Percentiles rank a stretch among this genome's conserved stretches.
phyloP scores from a whole-genome alignment of 495 filamentous ascomycete genomes.

The Talaromyces adpressus region DNA sequence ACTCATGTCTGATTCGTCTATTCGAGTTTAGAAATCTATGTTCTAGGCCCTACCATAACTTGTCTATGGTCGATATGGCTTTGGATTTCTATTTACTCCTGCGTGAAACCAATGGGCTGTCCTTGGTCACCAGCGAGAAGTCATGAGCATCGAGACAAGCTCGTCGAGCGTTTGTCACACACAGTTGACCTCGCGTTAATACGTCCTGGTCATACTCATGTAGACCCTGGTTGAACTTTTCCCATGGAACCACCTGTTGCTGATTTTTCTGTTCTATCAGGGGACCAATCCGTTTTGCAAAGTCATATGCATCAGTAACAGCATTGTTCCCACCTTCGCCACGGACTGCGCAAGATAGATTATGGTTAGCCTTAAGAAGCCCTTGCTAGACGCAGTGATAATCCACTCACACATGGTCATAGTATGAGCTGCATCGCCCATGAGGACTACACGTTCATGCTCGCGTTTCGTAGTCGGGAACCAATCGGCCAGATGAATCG shows the following conservation, averaged over 20 bases:
- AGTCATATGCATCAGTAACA: slow-evolving; percentile 41
- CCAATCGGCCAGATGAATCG: slow-evolving; percentile 52
- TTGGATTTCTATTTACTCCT: neutral
- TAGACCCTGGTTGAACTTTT: slow-evolving; percentile 24
- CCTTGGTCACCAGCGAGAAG: slow-evolving; percentile 31
- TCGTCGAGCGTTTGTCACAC: slow-evolving; percentile 48
- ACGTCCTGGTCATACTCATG: slow-evolving; percentile 44
- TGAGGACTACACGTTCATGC: slow-evolving; percentile 36
- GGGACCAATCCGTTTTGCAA: slow-evolving; percentile 19
- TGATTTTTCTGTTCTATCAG: neutral
- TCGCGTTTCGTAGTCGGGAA: slow-evolving; percentile 28
- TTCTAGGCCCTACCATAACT: neutral
- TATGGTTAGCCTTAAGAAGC: slow-evolving; percentile 10
- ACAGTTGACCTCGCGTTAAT: slow-evolving; percentile 39
- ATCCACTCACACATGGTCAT: slow-evolving; percentile 49
- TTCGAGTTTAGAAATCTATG: neutral
- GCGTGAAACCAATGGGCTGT: slow-evolving; percentile 25
- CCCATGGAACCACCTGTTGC: neutral
- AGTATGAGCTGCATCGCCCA: slow-evolving; percentile 48
- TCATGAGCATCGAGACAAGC: slow-evolving; percentile 60
- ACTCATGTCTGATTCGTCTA: neutral
- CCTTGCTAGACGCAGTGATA: neutral
- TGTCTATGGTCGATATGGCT: neutral
- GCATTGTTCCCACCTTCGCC: slow-evolving; percentile 57
- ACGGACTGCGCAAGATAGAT: slow-evolving; percentile 22